A percentile compares a stretch with the other conserved stretches of the same genome.
phyloP scores from a whole-genome alignment of 2,329 filamentous ascomycete species.

The Aspergillus tubingensis region DNA sequence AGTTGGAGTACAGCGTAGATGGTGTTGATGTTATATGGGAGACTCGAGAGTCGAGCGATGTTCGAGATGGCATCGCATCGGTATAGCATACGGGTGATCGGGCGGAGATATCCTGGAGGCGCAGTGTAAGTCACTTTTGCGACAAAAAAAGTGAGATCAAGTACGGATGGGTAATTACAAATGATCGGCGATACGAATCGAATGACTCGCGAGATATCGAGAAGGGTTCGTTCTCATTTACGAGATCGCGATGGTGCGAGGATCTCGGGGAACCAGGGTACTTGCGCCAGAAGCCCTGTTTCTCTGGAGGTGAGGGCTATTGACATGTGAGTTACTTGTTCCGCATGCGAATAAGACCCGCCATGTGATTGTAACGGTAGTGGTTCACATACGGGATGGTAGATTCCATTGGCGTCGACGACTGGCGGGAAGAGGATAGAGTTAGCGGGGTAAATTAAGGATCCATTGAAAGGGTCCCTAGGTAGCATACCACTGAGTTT shows the following conservation, averaged over 20 bases:
- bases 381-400: constrained; percentile 70
- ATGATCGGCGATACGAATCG: constrained; percentile 92
- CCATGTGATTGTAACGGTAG: background rate
- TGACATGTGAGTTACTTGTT: constrained; percentile 9
- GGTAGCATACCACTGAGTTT: constrained; percentile 71
- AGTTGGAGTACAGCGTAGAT: constrained; percentile 59
- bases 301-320: constrained; percentile 85
- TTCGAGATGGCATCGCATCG: constrained; percentile 64
- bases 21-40: constrained; percentile 64
- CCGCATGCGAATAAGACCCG: background rate
- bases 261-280: constrained; percentile 52
- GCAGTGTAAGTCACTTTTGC: constrained; percentile 14
- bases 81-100: constrained; percentile 70
- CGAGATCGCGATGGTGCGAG: constrained; percentile 62
- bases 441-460: constrained; percentile 14
- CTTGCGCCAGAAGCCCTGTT: constrained; percentile 73
- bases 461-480: background rate
- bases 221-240: constrained; percentile 87
- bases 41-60: constrained; percentile 76
- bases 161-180: constrained; percentile 61
- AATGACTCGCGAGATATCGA: constrained; percentile 96
- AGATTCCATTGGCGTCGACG: constrained; percentile 93
- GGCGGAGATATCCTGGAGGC: constrained; percentile 78
- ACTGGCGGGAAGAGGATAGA: constrained; percentile 58
- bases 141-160: constrained; percentile 2